phyloP scores from a whole-genome alignment of 495 filamentous ascomycete species.

The Trichoderma reesei region DNA sequence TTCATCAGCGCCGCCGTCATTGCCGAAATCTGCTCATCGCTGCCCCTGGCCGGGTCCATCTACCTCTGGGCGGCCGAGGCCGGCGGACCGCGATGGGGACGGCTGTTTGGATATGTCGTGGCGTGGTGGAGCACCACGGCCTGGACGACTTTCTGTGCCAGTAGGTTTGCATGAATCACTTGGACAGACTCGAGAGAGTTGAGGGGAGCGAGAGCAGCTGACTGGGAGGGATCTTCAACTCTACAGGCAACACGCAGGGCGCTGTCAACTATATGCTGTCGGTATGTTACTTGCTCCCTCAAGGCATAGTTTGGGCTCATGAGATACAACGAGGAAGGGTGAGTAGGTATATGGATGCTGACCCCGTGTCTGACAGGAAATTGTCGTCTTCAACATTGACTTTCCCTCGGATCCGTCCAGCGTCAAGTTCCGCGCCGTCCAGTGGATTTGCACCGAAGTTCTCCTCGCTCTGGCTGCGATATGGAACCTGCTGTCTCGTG shows the following conservation, averaged over 20 bases:
- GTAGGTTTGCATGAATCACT: neutral
- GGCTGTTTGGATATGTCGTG: conserved; percentile 1
- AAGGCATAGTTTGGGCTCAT: no score
- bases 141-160: conserved; percentile 4
- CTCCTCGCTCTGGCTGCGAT: neutral
- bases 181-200: neutral
- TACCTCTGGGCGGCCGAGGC: conserved; percentile 61
- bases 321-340: no score
- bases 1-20: conserved; percentile 45
- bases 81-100: conserved; percentile 34
- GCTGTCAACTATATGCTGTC: conserved; percentile 5
- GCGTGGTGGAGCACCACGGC: conserved; percentile 6
- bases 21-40: conserved; percentile 57
- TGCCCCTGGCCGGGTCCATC: conserved; percentile 53
- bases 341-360: no score
- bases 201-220: neutral
- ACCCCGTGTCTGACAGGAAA: neutral
- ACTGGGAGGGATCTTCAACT: neutral
- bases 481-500: conserved; percentile 31
- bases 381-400: neutral
- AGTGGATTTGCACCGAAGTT: conserved; percentile 3
- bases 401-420: neutral
- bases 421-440: conserved; percentile 1
- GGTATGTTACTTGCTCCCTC: no score
- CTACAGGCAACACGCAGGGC: neutral